Conservation (phyloP, 2,329 filamentous ascomycete species). For the Xylariaceae sp. region DNA sequence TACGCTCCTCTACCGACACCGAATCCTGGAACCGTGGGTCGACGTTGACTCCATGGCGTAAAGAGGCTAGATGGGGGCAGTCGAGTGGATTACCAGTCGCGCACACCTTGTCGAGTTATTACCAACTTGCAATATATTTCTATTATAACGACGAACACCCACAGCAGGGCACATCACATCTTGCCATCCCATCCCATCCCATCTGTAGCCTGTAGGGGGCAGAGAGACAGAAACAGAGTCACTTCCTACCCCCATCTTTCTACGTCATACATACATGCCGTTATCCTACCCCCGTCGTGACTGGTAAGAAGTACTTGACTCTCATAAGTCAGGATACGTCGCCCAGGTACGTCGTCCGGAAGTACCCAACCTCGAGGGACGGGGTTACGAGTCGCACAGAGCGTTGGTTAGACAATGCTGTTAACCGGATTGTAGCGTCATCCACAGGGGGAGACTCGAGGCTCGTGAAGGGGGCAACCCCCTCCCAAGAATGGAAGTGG, state of each 20-base stretch:
- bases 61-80: not conserved
- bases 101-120: not conserved
- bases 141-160: not conserved
- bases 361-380: not conserved
- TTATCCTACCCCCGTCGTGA: not conserved
- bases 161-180: too few species aligned
- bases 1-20: not conserved
- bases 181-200: too few species aligned
- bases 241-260: not conserved
- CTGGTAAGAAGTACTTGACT: not conserved
- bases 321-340: too few species aligned
- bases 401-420: constrained; percentile 13
- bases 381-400: not conserved
- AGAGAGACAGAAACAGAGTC: too few species aligned
- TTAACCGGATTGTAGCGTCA: constrained; percentile 15
- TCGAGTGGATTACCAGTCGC: not conserved
- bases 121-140: not conserved
- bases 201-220: too few species aligned
- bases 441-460: constrained; percentile 9
- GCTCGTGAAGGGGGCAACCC: not conserved
- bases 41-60: not conserved
- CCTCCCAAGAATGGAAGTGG: constrained; percentile 12
- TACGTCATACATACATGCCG: not conserved
- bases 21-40: not conserved
- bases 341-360: too few species aligned